Conservation (phyloP, 441 rosid genomes). For the Aleurites moluccanus region DNA sequence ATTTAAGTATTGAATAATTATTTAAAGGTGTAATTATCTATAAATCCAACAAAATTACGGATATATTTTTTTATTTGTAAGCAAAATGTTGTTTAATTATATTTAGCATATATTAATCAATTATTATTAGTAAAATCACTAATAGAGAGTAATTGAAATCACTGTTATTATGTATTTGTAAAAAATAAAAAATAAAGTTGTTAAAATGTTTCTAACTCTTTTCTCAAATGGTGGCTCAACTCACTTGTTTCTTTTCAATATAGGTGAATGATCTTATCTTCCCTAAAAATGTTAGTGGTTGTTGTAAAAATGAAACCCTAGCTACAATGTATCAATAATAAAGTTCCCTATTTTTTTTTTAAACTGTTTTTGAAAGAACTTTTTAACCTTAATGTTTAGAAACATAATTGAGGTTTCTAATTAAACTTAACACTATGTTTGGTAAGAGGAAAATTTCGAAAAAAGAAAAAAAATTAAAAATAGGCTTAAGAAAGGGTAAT, state of each 20-base stretch:
- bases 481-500: no score
- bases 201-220: not conserved
- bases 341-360: no score
- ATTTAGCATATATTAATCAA: no score
- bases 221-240: constrained; percentile 19
- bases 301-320: constrained; percentile 27
- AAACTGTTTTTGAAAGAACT: constrained; percentile 12
- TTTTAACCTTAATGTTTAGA: not conserved
- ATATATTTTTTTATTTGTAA: no score
- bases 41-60: no score
- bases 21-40: no score
- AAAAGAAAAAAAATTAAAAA: not conserved
- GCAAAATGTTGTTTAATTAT: no score
- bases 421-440: not conserved
- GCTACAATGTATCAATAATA: constrained; percentile 9
- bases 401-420: not conserved
- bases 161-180: no score
- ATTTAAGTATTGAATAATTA: no score
- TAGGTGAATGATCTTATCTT: constrained; percentile 22
- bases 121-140: no score
- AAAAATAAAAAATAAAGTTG: not conserved
- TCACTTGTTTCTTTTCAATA: constrained; percentile 17
- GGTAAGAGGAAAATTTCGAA: not conserved
- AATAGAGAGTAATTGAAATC: no score
- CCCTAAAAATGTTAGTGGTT: constrained; percentile 15